phyloP scores from a whole-genome alignment of 2,329 filamentous ascomycete species.

The Aspergillus sp. region DNA sequence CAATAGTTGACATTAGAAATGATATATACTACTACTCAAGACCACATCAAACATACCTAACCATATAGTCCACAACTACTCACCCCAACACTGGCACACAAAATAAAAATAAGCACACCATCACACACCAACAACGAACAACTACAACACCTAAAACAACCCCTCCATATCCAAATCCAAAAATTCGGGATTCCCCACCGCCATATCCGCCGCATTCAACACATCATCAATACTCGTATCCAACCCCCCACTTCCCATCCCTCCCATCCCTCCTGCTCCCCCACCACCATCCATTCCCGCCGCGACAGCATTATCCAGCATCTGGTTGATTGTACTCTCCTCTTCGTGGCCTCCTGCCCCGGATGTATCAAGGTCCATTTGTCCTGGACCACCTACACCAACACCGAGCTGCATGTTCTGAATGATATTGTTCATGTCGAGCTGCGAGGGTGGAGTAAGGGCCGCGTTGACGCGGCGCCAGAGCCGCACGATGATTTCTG shows the following conservation, averaged over 20 bases:
- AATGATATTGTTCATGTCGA: constrained; percentile 48
- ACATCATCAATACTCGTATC: constrained; percentile 48
- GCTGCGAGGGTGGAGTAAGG: constrained; percentile 40
- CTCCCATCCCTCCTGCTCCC: constrained; percentile 24
- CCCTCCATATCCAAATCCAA: constrained; percentile 49
- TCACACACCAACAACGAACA: too few species aligned
- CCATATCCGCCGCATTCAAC: constrained; percentile 46
- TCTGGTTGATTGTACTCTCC: constrained; percentile 37
- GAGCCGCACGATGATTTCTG: constrained; percentile 49
- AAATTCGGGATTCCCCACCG: constrained; percentile 47
- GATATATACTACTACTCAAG: too few species aligned
- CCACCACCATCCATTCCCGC: constrained; percentile 33
- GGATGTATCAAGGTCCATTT: constrained; percentile 36
- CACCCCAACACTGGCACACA: too few species aligned
- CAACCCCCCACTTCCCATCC: constrained; percentile 28
- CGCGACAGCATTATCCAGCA: constrained; percentile 42
- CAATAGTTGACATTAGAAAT: too few species aligned
- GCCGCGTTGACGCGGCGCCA: constrained; percentile 48
- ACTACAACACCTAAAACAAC: constrained; percentile 36
- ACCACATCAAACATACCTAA: too few species aligned
- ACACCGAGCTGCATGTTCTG: constrained; percentile 43
- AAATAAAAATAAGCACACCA: not conserved
- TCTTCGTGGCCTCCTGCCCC: constrained; percentile 24
- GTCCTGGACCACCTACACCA: constrained; percentile 29
- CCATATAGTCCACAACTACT: too few species aligned